Percentiles rank a stretch among this genome's conserved stretches.
phyloP scores from a whole-genome alignment of 208 protist species.

The Leishmania tarentolae region DNA sequence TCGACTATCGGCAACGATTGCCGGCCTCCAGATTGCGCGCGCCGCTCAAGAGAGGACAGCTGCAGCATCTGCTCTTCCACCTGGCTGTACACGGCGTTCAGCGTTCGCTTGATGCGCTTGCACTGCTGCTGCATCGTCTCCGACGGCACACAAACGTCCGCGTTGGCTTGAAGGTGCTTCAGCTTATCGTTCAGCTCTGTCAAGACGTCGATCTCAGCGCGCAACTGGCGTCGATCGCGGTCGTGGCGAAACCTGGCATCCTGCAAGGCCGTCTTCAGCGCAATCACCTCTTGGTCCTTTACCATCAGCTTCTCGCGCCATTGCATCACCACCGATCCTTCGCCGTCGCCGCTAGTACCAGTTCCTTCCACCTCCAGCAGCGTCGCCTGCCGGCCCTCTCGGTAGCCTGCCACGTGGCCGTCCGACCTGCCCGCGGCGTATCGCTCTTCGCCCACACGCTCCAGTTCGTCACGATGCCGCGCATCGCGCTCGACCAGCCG shows the following conservation, averaged over 20 bases:
- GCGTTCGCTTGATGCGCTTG: constrained; percentile 48
- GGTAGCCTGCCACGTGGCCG: constrained; percentile 39
- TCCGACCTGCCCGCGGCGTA: constrained; percentile 48
- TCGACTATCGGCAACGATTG: background rate
- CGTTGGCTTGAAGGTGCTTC: constrained; percentile 29
- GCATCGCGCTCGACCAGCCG: constrained; percentile 56
- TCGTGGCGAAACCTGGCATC: constrained; percentile 43
- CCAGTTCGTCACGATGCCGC: constrained; percentile 48
- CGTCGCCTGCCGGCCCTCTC: constrained; percentile 22
- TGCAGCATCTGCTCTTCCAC: constrained; percentile 45
- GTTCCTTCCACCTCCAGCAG: constrained; percentile 14
- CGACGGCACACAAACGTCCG: constrained; percentile 24
- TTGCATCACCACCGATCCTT: constrained; percentile 20
- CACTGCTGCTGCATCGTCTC: constrained; percentile 39
- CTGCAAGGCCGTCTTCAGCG: constrained; percentile 43
- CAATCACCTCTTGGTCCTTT: constrained; percentile 43
- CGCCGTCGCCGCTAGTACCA: constrained; percentile 10
- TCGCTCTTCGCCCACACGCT: constrained; percentile 41
- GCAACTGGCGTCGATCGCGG: constrained; percentile 46
- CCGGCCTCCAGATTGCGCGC: background rate
- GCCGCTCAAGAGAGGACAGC: constrained; percentile 4
- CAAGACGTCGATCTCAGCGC: constrained; percentile 59
- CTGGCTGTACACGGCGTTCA: constrained; percentile 58
- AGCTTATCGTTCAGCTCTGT: constrained; percentile 43
- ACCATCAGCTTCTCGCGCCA: constrained; percentile 39